Base-by-base conservation (phyloP, 495 filamentous ascomycete species). In the Stereocaulon alpinum region DNA sequence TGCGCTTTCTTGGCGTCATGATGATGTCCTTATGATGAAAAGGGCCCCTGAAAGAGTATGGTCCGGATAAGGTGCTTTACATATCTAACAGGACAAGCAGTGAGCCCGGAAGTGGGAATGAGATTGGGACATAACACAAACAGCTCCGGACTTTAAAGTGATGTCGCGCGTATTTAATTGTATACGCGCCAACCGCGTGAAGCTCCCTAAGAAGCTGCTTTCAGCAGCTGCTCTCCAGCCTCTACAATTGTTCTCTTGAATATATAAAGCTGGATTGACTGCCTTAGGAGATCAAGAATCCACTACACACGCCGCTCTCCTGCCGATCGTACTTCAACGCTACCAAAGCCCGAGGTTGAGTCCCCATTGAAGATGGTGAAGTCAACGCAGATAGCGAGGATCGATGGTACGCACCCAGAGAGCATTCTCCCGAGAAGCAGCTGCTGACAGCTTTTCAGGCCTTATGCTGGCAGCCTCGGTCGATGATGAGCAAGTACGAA, bases 401-500 rank as follows among this genome's bases (percentile, higher is more conserved):
- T 98, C 55, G 93, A 98, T 74, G 92, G 49, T 52, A 20, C 1
- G 92, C 95, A 74, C 61, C 78, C 40, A 18, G 34, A 61, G 42
- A 37, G 18, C 17, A 29, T 34, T 5, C 15, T 29, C 1, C n/a
- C 6, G 49, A 52, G 5, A 4, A 22, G 9, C n/a, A n/a, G 2
- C 34, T 10, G 43, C 58, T 55, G 6, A 50, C 32, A 42, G 56
- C 10, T 29, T 63, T 72, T 40, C 61, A 95, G 92, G 94, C 77
- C 77, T 97, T 58, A 88, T 95, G 80, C 81, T 98, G 58, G 91
- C 89, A 65, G 93, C 93, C 47, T 95, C 94, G 1, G 89, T 96
- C 51, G 93, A 98, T 72, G 89, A 95, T 72, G 86, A 87, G 68
- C 83, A 88, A 76, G 83, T 86, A 58, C 60, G 74, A 59, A 24